phyloP scores from a whole-genome alignment of 1,284 basidiomycete genomes.

The Amylostereum areolatum region DNA sequence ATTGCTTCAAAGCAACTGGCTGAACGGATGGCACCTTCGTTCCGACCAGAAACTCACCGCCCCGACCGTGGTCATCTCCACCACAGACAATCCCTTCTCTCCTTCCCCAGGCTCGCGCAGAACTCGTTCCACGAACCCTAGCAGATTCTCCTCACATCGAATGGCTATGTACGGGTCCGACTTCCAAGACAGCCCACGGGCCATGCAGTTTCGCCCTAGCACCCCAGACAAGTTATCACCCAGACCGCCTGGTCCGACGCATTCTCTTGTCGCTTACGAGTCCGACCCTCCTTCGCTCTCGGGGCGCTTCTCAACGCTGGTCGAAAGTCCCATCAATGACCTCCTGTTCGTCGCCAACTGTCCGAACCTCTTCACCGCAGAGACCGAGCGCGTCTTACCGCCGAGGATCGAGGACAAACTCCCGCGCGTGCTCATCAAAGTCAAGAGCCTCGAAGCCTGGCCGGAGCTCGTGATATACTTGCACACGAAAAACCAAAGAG shows the following conservation, averaged over 20 bases:
- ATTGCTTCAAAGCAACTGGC: too few species aligned
- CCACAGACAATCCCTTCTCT: too few species aligned
- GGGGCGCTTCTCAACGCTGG: conserved; percentile 4
- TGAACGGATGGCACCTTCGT: too few species aligned
- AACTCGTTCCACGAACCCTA: too few species aligned
- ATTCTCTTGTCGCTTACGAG: conserved; percentile 26
- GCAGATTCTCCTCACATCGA: too few species aligned
- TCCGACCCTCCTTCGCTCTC: conserved; percentile 9
- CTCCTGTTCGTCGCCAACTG: conserved; percentile 29
- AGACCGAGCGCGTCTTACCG: conserved; percentile 17
- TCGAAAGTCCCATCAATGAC: conserved; percentile 33
- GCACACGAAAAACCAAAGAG: conserved; percentile 33
- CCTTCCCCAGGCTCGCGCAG: too few species aligned
- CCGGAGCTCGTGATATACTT: conserved; percentile 30
- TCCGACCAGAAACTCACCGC: too few species aligned
- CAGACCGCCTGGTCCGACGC: conserved; percentile 30
- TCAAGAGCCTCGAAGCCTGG: conserved; percentile 30
- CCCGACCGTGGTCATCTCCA: too few species aligned
- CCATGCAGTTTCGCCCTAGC: too few species aligned
- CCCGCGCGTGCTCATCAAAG: conserved; percentile 25
- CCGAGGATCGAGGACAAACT: conserved; percentile 26
- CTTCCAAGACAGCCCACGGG: too few species aligned
- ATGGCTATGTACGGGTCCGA: too few species aligned
- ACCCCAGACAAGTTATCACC: too few species aligned
- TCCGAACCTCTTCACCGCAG: conserved; percentile 23